phyloP scores from a whole-genome alignment of 257 asterid species.

The Solanum lycopersicoides region DNA sequence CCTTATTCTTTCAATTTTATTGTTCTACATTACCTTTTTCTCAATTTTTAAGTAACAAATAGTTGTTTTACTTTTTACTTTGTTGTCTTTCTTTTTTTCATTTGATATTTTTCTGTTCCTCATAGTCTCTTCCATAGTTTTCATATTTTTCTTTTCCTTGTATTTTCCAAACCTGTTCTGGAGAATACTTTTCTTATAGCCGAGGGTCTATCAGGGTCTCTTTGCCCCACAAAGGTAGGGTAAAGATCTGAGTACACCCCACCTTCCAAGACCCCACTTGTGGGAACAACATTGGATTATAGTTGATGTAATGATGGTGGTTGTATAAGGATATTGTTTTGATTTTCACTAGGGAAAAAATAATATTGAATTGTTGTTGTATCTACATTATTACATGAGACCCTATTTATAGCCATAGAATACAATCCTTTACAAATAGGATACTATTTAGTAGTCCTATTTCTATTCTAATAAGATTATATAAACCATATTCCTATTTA shows the following conservation, averaged over 20 bases:
- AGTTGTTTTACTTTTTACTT: background rate
- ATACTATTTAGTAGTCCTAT: too few species aligned
- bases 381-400: too few species aligned
- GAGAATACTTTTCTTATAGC: background rate
- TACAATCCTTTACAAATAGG: too few species aligned
- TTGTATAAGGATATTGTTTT: background rate
- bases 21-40: background rate
- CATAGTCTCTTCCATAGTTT: background rate
- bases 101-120: background rate
- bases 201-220: background rate
- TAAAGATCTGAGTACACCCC: background rate
- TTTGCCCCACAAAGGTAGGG: background rate
- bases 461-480: too few species aligned
- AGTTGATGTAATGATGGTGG: background rate
- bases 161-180: background rate
- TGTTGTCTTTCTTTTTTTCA: background rate
- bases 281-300: background rate
- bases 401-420: too few species aligned
- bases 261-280: background rate
- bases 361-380: too few species aligned
- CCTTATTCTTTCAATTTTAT: background rate
- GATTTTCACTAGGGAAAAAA: too few species aligned
- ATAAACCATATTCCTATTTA: too few species aligned
- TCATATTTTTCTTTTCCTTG: background rate
- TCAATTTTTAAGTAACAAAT: background rate